Evolutionary conservation across 208 protist genomes (phyloP), one percentile per base, ranked within the genome.

Genomic region (Naegleria fowleri): DNA sequence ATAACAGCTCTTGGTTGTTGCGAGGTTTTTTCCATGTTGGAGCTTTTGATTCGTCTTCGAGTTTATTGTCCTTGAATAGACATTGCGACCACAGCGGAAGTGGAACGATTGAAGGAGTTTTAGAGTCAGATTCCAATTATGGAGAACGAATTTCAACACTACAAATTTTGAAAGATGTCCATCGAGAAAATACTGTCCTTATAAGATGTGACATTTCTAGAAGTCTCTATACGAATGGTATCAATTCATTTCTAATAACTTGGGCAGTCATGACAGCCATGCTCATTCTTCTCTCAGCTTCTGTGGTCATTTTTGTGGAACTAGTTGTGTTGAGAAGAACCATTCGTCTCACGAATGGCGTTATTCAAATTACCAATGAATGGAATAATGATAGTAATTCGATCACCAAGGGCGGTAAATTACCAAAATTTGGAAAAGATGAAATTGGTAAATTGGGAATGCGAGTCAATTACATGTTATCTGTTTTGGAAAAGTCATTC

Each of bases 381-480:
- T 48, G 43, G 43, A 85, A 39, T 43, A 85, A 85, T 43, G 38
- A 85, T 43, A 67, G 38, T 85, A 43, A 43, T 29, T 40, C n/a
- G 0, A n/a, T 16, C 7, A 48, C 43, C 1, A 67, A 67, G 19
- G 55, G 55, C 2, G 11, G 6, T 19, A 67, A 38, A 43, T 11
- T 85, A 43, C 79, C 79, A 0, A 39, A 85, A 43, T 36, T 25
- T 39, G 9, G 15, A 40, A 22, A 19, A 16, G 38, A 43, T 43
- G 79, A 85, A 85, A 43, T 85, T 85, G 79, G 79, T 85, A 85
- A 9, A 43, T 85, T 85, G 11, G 38, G 36, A 85, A 43, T 25
- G 13, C 0, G 36, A 13, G 79, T 85, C 0, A 85, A 85, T 43
- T 19, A 22, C 38, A 85, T 85, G 79, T 43, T 85, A 25, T 9